Evolutionary conservation across 148 eudicot species (phyloP).

Genomic region (Dianthus caryophyllus): DNA sequence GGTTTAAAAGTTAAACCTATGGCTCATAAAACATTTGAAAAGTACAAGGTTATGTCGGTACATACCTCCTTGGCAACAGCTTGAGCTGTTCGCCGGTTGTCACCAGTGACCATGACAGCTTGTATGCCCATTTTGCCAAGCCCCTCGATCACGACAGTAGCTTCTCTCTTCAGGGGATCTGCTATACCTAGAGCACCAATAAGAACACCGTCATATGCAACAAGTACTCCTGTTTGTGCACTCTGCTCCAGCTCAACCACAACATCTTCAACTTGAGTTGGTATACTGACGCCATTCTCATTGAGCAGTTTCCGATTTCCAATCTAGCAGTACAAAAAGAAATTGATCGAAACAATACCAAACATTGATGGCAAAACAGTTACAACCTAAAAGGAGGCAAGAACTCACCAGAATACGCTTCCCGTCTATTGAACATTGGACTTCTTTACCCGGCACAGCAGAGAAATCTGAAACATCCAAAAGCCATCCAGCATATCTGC

Average conservation of each 20-base stretch:
- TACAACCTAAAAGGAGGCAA: not conserved
- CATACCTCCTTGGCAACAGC: slow-evolving; percentile 94
- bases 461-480: slow-evolving; percentile 67
- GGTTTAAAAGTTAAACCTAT: too few relatives aligned
- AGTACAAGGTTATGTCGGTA: slow-evolving; percentile 11
- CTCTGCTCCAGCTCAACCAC: slow-evolving; percentile 79
- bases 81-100: slow-evolving; percentile 86
- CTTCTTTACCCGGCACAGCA: slow-evolving; percentile 85
- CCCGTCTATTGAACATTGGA: slow-evolving; percentile 60
- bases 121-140: slow-evolving; percentile 85
- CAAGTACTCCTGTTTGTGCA: slow-evolving; percentile 85
- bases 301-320: slow-evolving; percentile 77
- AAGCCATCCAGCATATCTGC: slow-evolving; percentile 70
- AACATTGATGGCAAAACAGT: slow-evolving; percentile 7
- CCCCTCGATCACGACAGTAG: slow-evolving; percentile 88
- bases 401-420: slow-evolving; percentile 66
- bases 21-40: not conserved
- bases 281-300: slow-evolving; percentile 59
- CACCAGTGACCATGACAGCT: slow-evolving; percentile 97
- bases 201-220: slow-evolving; percentile 52
- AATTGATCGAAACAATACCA: not conserved
- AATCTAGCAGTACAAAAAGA: slow-evolving; percentile 44
- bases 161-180: slow-evolving; percentile 96
- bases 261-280: slow-evolving; percentile 46
- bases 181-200: slow-evolving; percentile 86